Evolutionary conservation across 2,329 filamentous ascomycete genomes (phyloP), one percentile per base, ranked within the genome.

Genomic region (Penicillium fuscoglaucum): DNA sequence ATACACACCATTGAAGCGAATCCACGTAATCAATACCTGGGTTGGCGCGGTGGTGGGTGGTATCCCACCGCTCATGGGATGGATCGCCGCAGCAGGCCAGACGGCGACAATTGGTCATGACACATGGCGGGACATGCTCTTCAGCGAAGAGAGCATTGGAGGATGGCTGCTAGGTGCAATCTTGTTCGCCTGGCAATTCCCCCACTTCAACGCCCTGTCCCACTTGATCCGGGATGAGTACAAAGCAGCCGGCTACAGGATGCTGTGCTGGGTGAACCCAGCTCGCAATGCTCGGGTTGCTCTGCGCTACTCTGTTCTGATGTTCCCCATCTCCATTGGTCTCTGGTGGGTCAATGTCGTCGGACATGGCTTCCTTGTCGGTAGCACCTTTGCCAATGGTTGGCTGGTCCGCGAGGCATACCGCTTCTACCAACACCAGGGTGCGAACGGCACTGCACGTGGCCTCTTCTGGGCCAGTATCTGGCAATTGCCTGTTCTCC

Each of bases 381-480:
- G 92, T 2, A 96, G 91, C 66, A 82, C 88, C 41, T 84, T 90
- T 3, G 86, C 96, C 61, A 99, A 99, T 72, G 80, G 82, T 33
- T 99, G 95, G 95, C 84, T 99, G 66, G 82, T 87, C 9, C 84
- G 86, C 54, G 88, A 96, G 74, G 91, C 93, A 0, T 85, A 90
- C 67, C 81, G 82, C 39, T 97, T 98, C 78, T 96, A 90, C 88
- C 84, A 83, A 62, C 79, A 85, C 29, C 85, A 91, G 68, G 93
- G 93, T 13, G 84, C 88, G 61, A 87, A 88, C 66, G 93, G 93
- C 2, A 91, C 85, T 19, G 93, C 95, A 2, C 84, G 91, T 56
- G 88, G 89, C 0, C 76, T 99, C 52, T 99, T 99, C 75, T 99
- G 95, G 95, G 93, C 95, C 1, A 96, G 91, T 73, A 91, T 99